A percentile compares a stretch with the other conserved stretches of the same genome.
phyloP scores from a whole-genome alignment of 106 monocot species.

The Dioscorea zingiberensis region DNA sequence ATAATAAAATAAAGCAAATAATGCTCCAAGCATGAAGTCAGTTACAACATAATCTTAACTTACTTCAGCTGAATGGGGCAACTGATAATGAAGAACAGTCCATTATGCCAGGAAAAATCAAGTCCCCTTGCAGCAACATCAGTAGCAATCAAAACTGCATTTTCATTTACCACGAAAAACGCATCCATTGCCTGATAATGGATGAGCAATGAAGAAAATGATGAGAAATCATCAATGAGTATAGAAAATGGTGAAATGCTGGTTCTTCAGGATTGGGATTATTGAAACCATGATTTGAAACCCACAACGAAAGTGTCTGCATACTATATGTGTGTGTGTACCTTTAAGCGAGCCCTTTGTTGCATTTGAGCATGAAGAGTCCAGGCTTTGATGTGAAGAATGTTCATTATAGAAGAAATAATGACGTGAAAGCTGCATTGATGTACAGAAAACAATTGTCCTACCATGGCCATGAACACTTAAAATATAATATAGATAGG shows the following conservation, averaged over 20 bases:
- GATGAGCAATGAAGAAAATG: background rate
- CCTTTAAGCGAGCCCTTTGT: constrained; percentile 96
- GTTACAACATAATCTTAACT: constrained; percentile 1
- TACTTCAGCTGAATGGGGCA: constrained; percentile 98
- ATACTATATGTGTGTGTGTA: constrained; percentile 11
- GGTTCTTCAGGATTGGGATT: no score
- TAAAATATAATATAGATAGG: constrained; percentile 94
- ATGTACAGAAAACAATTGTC: constrained; percentile 92
- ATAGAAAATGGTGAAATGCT: no score
- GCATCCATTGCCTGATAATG: constrained; percentile 75
- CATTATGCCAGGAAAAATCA: constrained; percentile 88
- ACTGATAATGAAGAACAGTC: constrained; percentile 96
- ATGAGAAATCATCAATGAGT: no score
- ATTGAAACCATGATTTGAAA: no score
- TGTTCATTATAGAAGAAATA: constrained; percentile 54
- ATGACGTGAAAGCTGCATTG: constrained; percentile 90
- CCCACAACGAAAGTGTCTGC: no score
- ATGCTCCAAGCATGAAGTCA: no score
- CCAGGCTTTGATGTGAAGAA: constrained; percentile 62
- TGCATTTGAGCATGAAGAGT: constrained; percentile 99
- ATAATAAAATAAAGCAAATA: no score
- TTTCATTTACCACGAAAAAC: constrained; percentile 76
- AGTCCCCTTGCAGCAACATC: constrained; percentile 98
- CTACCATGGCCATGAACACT: constrained; percentile 88
- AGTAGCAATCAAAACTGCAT: constrained; percentile 83